These are phyloP conservation scores for Raddia guianensis DNA, from an alignment of 176 grass and related monocot genomes.

Conservation along the genomic window DNA sequence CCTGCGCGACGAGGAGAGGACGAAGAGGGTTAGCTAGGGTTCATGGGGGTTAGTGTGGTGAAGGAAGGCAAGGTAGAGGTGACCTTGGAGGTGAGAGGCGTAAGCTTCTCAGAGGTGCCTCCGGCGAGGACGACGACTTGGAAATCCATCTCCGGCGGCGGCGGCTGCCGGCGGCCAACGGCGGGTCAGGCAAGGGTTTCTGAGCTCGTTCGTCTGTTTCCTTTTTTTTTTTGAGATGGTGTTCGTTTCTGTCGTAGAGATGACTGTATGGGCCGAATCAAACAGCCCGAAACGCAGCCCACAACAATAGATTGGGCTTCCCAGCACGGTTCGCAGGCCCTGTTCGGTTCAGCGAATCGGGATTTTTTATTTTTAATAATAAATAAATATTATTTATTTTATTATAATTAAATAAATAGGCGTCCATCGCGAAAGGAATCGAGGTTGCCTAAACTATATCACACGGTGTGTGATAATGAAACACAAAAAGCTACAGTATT, in stretches of 20 bases:
- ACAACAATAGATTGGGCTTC: no score
- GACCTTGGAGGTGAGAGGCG: conserved; percentile 85
- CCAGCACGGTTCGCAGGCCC: no score
- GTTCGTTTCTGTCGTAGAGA: no score
- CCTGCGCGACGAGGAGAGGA: conserved; percentile 46
- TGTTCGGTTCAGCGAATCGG: no score
- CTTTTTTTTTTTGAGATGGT: no score
- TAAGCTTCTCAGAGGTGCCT: conserved; percentile 75
- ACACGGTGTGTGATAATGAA: background rate
- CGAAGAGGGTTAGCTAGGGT: conserved; percentile 22
- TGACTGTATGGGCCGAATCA: no score
- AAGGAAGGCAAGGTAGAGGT: background rate
- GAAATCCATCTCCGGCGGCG: conserved; percentile 74
- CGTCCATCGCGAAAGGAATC: background rate
- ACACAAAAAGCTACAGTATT: no score
- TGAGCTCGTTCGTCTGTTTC: background rate
- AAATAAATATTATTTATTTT: no score
- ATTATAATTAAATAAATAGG: no score
- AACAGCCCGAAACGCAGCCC: no score
- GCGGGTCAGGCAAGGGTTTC: conserved; percentile 28
- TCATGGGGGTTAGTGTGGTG: background rate
- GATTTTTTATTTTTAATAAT: no score
- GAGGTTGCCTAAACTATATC: background rate
- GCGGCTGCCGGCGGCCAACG: background rate
- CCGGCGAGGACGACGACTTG: conserved; percentile 97